These are phyloP conservation scores for Plantago lanceolata DNA, from an alignment of 305 asterid species.

Conservation along the genomic window DNA sequence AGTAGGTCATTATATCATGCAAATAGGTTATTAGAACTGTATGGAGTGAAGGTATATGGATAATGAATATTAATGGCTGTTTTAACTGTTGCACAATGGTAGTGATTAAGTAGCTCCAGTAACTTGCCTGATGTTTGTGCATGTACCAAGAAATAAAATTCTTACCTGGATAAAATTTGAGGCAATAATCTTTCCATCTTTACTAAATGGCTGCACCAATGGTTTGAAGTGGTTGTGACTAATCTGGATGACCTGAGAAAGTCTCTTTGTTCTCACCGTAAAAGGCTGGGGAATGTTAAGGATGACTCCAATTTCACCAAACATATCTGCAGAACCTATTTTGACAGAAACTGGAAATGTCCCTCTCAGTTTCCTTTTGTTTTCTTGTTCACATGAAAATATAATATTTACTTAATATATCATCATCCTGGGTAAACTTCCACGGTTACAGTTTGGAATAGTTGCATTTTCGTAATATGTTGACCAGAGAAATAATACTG, in stretches of 20 bases:
- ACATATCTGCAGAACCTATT: constrained; percentile 55
- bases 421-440: neutral
- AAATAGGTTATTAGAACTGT: constrained; percentile 15
- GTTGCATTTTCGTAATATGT: neutral
- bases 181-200: constrained; percentile 62
- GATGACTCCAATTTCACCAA: constrained; percentile 89
- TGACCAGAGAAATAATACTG: neutral
- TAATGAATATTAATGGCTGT: constrained; percentile 3
- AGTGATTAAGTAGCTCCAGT: constrained; percentile 11
- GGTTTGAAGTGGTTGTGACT: constrained; percentile 94
- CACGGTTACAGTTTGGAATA: neutral
- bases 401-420: neutral
- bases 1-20: constrained; percentile 13
- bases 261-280: constrained; percentile 83
- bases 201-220: constrained; percentile 56
- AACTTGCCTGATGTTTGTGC: constrained; percentile 17
- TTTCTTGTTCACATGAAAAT: neutral
- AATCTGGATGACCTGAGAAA: constrained; percentile 84
- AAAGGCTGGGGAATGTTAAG: constrained; percentile 84
- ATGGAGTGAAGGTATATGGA: neutral
- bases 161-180: constrained; percentile 77
- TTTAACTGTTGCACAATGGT: neutral
- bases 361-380: constrained; percentile 24
- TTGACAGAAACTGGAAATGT: constrained; percentile 59
- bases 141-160: constrained; percentile 7